A percentile compares a stretch with the other conserved stretches of the same genome.
Conservation (phyloP, 2,329 filamentous ascomycete species). For the Sporothrix luriei region DNA sequence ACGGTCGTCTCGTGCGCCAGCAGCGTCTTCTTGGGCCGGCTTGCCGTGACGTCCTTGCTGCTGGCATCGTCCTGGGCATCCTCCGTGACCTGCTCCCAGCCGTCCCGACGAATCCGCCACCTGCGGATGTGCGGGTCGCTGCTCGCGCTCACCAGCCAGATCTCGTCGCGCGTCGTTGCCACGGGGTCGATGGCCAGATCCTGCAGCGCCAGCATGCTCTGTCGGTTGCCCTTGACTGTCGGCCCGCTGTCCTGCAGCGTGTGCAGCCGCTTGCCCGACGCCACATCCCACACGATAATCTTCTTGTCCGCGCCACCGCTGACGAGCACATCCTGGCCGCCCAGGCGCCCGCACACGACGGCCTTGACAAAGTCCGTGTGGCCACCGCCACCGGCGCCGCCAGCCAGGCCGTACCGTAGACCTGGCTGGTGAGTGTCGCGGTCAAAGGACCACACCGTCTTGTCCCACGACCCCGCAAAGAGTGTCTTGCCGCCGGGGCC, state of each 20-base stretch:
- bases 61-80: constrained; percentile 29
- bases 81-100: constrained; percentile 58
- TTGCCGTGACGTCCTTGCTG: background rate
- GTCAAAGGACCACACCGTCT: constrained; percentile 84
- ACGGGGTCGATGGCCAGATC: constrained; percentile 74
- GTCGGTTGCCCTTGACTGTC: constrained; percentile 41
- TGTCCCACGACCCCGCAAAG: constrained; percentile 94
- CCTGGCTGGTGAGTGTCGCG: constrained; percentile 57
- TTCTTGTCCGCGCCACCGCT: constrained; percentile 78
- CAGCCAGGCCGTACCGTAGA: constrained; percentile 55
- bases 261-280: constrained; percentile 68
- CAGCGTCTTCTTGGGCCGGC: constrained; percentile 46
- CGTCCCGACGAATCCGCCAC: constrained; percentile 65
- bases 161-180: constrained; percentile 52
- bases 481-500: constrained; percentile 60
- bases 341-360: constrained; percentile 64
- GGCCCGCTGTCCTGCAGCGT: constrained; percentile 67
- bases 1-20: constrained; percentile 88
- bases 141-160: constrained; percentile 75
- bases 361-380: constrained; percentile 93
- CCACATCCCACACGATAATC: constrained; percentile 80
- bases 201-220: constrained; percentile 75
- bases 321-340: constrained; percentile 65
- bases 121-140: constrained; percentile 78
- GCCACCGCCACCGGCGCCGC: constrained; percentile 49